These are phyloP conservation scores for Jasminum sambac DNA, from an alignment of 257 asterid genomes.

Conservation along the genomic window DNA sequence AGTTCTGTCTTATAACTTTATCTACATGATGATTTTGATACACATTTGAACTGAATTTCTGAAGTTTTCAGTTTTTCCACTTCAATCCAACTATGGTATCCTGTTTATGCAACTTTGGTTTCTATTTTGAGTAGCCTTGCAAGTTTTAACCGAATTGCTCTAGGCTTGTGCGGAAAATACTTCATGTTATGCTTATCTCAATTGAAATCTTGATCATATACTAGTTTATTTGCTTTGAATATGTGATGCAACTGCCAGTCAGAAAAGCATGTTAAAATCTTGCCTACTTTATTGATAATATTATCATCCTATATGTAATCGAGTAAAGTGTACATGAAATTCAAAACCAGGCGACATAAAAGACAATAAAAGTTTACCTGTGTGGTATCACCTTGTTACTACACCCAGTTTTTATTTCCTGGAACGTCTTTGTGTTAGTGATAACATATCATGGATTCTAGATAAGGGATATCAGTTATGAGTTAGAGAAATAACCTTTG, in stretches of 20 bases:
- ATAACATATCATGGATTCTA: neutral
- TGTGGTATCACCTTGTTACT: neutral
- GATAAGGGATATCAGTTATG: neutral
- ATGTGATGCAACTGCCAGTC: neutral
- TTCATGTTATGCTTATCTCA: neutral
- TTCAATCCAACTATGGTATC: neutral
- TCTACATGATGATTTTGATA: neutral
- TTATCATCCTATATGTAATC: neutral
- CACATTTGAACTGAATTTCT: neutral
- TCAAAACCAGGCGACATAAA: neutral
- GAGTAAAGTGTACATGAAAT: neutral
- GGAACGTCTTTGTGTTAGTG: neutral
- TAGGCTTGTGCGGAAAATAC: neutral
- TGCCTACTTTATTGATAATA: neutral
- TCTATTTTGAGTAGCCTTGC: neutral
- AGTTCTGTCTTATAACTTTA: neutral
- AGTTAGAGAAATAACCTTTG: neutral
- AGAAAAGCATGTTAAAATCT: neutral
- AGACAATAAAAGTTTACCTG: too few species aligned
- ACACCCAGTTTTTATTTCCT: neutral
- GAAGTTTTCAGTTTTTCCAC: neutral
- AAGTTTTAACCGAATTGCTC: neutral
- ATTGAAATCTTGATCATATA: neutral
- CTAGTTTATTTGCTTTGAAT: neutral
- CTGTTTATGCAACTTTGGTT: neutral